Evolutionary conservation across 2,329 filamentous ascomycete genomes (phyloP), one percentile per base, ranked within the genome.

Genomic region (Triangularia verruculosa): DNA sequence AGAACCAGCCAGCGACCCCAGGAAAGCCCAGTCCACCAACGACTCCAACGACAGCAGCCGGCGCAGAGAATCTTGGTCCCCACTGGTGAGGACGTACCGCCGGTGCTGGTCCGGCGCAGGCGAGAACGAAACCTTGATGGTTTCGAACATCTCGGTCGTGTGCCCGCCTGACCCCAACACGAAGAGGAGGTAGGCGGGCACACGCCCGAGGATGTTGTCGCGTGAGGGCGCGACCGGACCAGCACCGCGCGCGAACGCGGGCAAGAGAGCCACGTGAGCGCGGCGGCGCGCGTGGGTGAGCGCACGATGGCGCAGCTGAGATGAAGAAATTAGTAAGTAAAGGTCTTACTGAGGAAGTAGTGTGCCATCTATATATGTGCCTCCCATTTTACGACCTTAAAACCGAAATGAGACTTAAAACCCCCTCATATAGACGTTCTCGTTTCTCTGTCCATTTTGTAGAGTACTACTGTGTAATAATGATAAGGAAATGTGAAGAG

Each of bases 81-180:
- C 93, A 1, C 85, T 87, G 67, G 89, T 90, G 61, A 96, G 82
- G 22, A 96, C 78, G 75, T 96, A 99, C 27, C 92, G 94, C 25
- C 95, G 86, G 70, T 91, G 88, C 77, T 88, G 77, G 72, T 76
- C 74, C 61, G 74, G 53, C 67, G 80, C 81, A 43, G 77, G 77
- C 63, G 79, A 80, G 72, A 84, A 85, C 68, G 83, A 84, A 69
- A 81, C 79, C 62, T 81, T 80, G 70, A 99, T 86, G 80, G 97
- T 90, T 72, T 89, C 87, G 67, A 97, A 82, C 90, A 99, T 96
- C 77, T 99, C 95, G 56, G 92, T 89, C 0, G 95, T 97, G 77
- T 99, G 95, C 0, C 95, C 95, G 30, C 95, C 95, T 2, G 91
- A 96, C 59, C 95, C 95, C 24, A 98, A 89, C 25, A 98, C 88